Evolutionary conservation across 352 stramenopile genomes (phyloP), one percentile per base, ranked within the genome.

Genomic region (Phytophthora colocasiae): DNA sequence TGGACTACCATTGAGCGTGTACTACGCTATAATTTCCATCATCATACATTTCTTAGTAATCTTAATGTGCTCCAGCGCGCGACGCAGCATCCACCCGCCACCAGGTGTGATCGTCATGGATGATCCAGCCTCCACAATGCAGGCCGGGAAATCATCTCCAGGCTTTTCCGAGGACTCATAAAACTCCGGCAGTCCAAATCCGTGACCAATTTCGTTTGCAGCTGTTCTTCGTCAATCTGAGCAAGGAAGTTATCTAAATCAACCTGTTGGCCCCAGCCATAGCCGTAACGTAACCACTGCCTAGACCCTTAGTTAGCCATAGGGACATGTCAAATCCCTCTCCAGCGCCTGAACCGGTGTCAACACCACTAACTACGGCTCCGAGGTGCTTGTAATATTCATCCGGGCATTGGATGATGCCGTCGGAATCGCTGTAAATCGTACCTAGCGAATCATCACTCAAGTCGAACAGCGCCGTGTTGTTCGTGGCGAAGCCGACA

Each of bases 251-350:
- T 65, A 15, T 58, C 59, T 12, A 53, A 46, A 24, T 77, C 59
- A 5, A 63, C 56, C 6, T 48, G 44, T 17, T 63, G 56, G 10
- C 36, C 44, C n/a, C 26, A 56, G 15, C 56, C 71, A 6, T 47
- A 38, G 19, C 47, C 58, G 19, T 53, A 55, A 14, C 64, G n/a
- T n/a, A n/a, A n/a, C n/a, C 69, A n/a, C 69, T 55, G 8, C 56
- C 65, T 12, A 63, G 45, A 11, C 57, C 65, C 31, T 64, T 12
- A 14, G 59, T 71, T 7, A 60, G 69, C 69, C 65, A 74, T 19
- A 78, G 64, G 14, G 57, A 74, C 8, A 78, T 47, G 38, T 74
- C n/a, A n/a, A n/a, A n/a, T n/a, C n/a, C n/a, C n/a, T n/a, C n/a
- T n/a, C n/a, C n/a, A n/a, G 36, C 12, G 17, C 36, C 19, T 19